Conservation (phyloP, 345 rosid genomes). For the Populus nigra region DNA sequence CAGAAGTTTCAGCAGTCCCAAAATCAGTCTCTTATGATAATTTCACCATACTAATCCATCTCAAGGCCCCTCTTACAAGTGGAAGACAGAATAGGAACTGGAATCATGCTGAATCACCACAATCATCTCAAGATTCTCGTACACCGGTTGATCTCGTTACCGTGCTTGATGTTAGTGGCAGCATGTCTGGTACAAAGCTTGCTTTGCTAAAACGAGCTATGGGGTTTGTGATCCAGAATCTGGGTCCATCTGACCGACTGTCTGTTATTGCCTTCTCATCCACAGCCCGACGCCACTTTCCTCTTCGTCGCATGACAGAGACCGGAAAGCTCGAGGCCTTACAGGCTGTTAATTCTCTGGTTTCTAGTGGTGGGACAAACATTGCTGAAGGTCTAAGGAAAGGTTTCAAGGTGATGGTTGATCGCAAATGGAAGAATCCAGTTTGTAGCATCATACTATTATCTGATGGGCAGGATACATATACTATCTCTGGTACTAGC, state of each 20-base stretch:
- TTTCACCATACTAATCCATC: conserved; percentile 21
- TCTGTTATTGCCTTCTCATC: conserved; percentile 43
- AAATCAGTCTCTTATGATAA: conserved; percentile 17
- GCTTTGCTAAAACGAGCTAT: conserved; percentile 42
- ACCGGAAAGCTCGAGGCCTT: conserved; percentile 34
- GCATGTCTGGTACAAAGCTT: conserved; percentile 43
- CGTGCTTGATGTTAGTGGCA: conserved; percentile 43
- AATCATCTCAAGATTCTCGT: conserved; percentile 16
- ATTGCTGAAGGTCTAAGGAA: conserved; percentile 42
- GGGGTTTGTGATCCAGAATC: conserved; percentile 37
- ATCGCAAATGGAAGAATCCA: conserved; percentile 29
- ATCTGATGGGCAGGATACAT: conserved; percentile 42
- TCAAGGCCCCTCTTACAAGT: conserved; percentile 19
- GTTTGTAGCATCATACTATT: conserved; percentile 36
- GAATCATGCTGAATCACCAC: conserved; percentile 17
- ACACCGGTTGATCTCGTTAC: conserved; percentile 43
- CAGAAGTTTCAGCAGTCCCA: conserved; percentile 25
- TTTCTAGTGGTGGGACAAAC: conserved; percentile 39
- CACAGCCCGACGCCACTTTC: conserved; percentile 32
- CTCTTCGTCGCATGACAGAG: conserved; percentile 34
- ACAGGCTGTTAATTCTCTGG: conserved; percentile 32
- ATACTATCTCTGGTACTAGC: conserved; percentile 16
- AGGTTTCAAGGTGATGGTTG: conserved; percentile 37
- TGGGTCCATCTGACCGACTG: conserved; percentile 38
- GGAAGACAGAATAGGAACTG: neutral